Base-by-base conservation (phyloP, 768 basidiomycete species). In the Lactarius sanguifluus region DNA sequence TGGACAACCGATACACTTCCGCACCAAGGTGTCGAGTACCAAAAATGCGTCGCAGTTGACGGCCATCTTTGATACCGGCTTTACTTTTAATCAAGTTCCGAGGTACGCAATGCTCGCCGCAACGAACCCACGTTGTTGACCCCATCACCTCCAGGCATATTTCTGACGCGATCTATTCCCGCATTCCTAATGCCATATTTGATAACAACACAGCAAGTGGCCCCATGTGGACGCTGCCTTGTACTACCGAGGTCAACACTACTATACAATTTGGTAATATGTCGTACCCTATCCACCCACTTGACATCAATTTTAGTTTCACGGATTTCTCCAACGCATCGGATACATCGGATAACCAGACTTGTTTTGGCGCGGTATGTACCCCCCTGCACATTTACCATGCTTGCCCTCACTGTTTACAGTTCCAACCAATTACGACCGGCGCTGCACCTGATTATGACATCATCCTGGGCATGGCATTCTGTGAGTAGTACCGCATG, bases 401-500 rank as follows among this genome's bases (percentile, higher is more conserved):
- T 32, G 55, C 59, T 20, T 65, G 5, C 28, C 61, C 41, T 60
- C 25, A 61, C 50, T 60, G 28, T 64, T 25, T 30, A 30, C 65
- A 90, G 89, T 91, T 90, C 77, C 90, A 91, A 69, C 89, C 89
- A 7, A 82, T 85, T 52, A 81, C 83, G 9, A 84, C 81, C 57
- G 78, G 82, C 58, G 73, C 76, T 50, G 80, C 80, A 47, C 78
- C 81, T 34, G 79, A 74, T 34, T 90, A 81, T 68, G 89, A 90
- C 71, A 81, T 87, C 73, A 82, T 91, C 55, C 78, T 91, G 55
- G 90, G 90, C 63, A 90, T 90, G 87, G 81, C 84, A 10, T 90
- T 90, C 77, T 75, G 88, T 88, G 70, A 71, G 86, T 80, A 8
- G 30, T 61, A 0, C 52, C 56, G 50, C 43, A 59, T 20, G 32